These are phyloP conservation scores for Candida anutae DNA, from an alignment of 1,139 yeast genomes.

Conservation along the genomic window DNA sequence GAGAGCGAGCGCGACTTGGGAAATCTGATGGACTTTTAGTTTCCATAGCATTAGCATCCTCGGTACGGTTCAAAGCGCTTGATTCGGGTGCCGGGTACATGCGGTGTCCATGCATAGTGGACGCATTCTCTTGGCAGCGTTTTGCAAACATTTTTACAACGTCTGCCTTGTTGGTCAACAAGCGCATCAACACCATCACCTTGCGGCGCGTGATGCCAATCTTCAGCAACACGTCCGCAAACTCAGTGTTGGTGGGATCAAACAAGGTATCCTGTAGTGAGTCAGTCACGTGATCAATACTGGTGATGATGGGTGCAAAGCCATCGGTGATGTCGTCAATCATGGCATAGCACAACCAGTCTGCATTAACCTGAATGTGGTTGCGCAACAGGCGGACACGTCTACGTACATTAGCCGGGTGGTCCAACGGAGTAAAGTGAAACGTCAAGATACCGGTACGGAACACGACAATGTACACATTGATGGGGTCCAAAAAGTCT, in stretches of 20 bases:
- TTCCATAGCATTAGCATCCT: constrained; percentile 14
- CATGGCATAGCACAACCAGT: constrained; percentile 90
- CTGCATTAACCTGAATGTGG: constrained; percentile 79
- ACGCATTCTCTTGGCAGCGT: constrained; percentile 71
- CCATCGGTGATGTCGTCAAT: constrained; percentile 93
- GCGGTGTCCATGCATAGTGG: constrained; percentile 15
- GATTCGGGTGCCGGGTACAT: constrained; percentile 5
- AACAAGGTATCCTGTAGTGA: constrained; percentile 73
- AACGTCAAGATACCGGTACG: constrained; percentile 76
- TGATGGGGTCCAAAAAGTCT: constrained; percentile 79
- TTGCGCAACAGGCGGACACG: constrained; percentile 87
- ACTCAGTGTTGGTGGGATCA: constrained; percentile 40
- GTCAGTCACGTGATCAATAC: constrained; percentile 86
- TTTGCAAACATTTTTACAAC: constrained; percentile 96
- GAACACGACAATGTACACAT: constrained; percentile 83
- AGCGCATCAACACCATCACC: constrained; percentile 87
- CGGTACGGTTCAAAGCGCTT: constrained; percentile 8
- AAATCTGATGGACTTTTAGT: constrained; percentile 15
- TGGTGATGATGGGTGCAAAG: constrained; percentile 86
- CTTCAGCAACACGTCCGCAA: constrained; percentile 63
- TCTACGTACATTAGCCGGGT: constrained; percentile 82
- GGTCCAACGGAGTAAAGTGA: constrained; percentile 76
- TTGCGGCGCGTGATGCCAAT: constrained; percentile 89
- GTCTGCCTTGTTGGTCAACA: constrained; percentile 91
- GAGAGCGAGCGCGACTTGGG: not conserved